A percentile compares a stretch with the other conserved stretches of the same genome.
Evolutionary conservation across 352 stramenopile species (phyloP).

Genomic region (Hyaloperonospora brassicae): DNA sequence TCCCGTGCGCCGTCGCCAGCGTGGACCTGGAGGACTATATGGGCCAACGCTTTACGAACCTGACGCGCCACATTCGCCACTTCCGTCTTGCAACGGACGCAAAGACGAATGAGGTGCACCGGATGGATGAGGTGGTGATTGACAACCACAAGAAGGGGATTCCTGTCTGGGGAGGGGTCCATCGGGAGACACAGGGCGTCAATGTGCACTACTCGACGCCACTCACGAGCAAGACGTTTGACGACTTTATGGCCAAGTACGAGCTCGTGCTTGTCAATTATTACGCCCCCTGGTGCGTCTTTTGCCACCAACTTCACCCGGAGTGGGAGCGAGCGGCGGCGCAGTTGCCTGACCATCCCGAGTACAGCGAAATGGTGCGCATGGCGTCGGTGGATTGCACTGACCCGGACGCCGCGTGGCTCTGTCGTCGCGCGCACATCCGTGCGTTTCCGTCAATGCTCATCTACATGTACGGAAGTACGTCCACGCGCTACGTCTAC

Average conservation of each 20-base stretch:
- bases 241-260: slow-evolving; percentile 78
- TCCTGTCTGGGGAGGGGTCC: slow-evolving; percentile 53
- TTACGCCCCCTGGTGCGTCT: slow-evolving; percentile 78
- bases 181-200: slow-evolving; percentile 30
- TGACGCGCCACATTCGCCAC: slow-evolving; percentile 75
- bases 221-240: slow-evolving; percentile 55
- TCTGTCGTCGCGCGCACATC: slow-evolving; percentile 68
- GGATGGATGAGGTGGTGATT: slow-evolving; percentile 66
- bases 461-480: slow-evolving; percentile 82
- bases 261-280: slow-evolving; percentile 82
- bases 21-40: slow-evolving; percentile 79
- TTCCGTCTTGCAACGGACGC: slow-evolving; percentile 46
- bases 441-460: slow-evolving; percentile 79
- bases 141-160: slow-evolving; percentile 55
- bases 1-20: slow-evolving; percentile 63
- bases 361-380: slow-evolving; percentile 69
- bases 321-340: slow-evolving; percentile 69
- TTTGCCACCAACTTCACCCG: slow-evolving; percentile 62
- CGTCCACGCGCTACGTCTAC: slow-evolving; percentile 74
- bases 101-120: slow-evolving; percentile 22
- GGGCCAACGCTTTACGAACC: slow-evolving; percentile 62
- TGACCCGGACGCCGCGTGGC: slow-evolving; percentile 43
- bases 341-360: slow-evolving; percentile 61
- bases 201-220: slow-evolving; percentile 70
- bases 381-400: slow-evolving; percentile 81